These are phyloP conservation scores for Gaeumannomyces tritici DNA, from an alignment of 2,329 filamentous ascomycete genomes.

Conservation along the genomic window DNA sequence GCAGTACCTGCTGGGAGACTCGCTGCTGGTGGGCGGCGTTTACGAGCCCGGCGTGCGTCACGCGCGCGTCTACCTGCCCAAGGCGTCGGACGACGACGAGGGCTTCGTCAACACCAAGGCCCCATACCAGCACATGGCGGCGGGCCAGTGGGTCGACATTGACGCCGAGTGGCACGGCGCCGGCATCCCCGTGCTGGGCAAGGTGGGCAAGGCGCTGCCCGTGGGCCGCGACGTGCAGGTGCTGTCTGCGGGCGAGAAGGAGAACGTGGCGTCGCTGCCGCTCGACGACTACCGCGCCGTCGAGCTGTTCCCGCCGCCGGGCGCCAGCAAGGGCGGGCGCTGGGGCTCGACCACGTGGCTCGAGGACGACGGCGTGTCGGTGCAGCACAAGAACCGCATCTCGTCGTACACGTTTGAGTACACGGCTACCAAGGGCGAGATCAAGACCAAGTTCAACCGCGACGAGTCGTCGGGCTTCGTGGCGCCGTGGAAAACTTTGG, in stretches of 20 bases:
- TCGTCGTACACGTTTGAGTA: slow-evolving; percentile 22
- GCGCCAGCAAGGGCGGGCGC: neutral
- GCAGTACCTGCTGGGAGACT: slow-evolving; percentile 65
- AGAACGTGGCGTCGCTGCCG: slow-evolving; percentile 19
- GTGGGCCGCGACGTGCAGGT: slow-evolving; percentile 20
- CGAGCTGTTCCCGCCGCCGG: slow-evolving; percentile 21
- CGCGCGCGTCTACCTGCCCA: slow-evolving; percentile 53
- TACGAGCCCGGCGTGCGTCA: slow-evolving; percentile 48
- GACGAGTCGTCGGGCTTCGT: slow-evolving; percentile 22
- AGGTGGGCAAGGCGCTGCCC: slow-evolving; percentile 21
- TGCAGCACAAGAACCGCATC: slow-evolving; percentile 19
- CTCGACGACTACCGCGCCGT: slow-evolving; percentile 22
- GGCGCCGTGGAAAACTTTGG: slow-evolving; percentile 22
- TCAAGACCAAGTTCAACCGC: slow-evolving; percentile 18
- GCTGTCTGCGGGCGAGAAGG: slow-evolving; percentile 12
- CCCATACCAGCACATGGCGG: slow-evolving; percentile 38
- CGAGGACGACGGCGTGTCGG: slow-evolving; percentile 27
- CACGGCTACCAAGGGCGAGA: slow-evolving; percentile 7
- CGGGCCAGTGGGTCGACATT: slow-evolving; percentile 20
- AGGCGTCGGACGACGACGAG: slow-evolving; percentile 24
- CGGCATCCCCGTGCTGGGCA: slow-evolving; percentile 19
- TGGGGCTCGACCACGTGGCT: slow-evolving; percentile 16
- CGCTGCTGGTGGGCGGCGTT: slow-evolving; percentile 56
- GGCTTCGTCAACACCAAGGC: slow-evolving; percentile 50
- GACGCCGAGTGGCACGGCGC: slow-evolving; percentile 18